Evolutionary conservation across 2,329 filamentous ascomycete species (phyloP).

Genomic region (Xylariaceae sp.): DNA sequence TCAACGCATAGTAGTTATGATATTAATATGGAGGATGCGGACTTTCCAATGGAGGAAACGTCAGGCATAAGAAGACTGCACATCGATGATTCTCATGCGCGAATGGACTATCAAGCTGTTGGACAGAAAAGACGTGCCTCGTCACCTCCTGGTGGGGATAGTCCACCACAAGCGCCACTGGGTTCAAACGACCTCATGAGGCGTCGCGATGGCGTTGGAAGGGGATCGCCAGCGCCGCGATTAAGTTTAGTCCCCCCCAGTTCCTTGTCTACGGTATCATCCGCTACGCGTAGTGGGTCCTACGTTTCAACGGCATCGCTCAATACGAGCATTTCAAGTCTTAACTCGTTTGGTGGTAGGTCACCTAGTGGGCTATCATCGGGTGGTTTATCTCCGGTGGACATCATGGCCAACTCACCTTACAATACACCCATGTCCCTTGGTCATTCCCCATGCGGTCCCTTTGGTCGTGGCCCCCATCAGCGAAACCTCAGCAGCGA

Average conservation of each 20-base stretch:
- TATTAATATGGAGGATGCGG: conserved; percentile 56
- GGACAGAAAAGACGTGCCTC: conserved; percentile 64
- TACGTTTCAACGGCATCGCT: conserved; percentile 56
- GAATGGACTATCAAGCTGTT: conserved; percentile 47
- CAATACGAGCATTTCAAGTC: conserved; percentile 51
- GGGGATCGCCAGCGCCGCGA: conserved; percentile 61
- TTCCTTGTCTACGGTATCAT: conserved; percentile 53
- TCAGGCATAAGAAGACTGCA: conserved; percentile 50
- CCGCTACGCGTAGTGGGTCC: conserved; percentile 54
- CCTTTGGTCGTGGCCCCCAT: conserved; percentile 52
- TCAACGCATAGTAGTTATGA: conserved; percentile 55
- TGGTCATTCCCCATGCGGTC: conserved; percentile 56
- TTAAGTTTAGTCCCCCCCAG: conserved; percentile 55
- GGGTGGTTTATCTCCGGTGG: conserved; percentile 46
- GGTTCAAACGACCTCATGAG: conserved; percentile 54
- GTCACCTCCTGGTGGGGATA: conserved; percentile 59
- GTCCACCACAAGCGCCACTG: conserved; percentile 47
- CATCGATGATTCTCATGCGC: conserved; percentile 52
- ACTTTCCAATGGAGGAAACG: conserved; percentile 55
- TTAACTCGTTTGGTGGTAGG: conserved; percentile 53
- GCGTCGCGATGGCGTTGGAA: conserved; percentile 55
- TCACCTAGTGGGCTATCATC: conserved; percentile 60
- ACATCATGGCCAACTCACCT: conserved; percentile 54
- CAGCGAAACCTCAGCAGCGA: conserved; percentile 55
- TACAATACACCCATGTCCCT: conserved; percentile 57